A percentile compares a stretch with the other conserved stretches of the same genome.
phyloP scores from a whole-genome alignment of 148 eudicot genomes.

The Mesembryanthemum crystallinum region DNA sequence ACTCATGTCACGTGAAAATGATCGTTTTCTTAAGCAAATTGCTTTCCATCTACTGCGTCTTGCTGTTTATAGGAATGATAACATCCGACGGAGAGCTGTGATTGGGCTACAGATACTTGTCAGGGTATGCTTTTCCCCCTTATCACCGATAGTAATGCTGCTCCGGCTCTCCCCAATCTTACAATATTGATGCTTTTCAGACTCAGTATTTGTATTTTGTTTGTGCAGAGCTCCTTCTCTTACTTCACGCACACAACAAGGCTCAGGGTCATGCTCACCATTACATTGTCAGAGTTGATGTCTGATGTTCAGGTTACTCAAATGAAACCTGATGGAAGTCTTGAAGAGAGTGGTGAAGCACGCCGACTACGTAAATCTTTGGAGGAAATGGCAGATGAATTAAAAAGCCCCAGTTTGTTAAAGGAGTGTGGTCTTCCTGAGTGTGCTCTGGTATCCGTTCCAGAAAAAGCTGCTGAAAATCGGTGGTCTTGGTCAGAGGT shows the following conservation, averaged over 20 bases:
- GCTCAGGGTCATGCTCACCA: slow-evolving; percentile 89
- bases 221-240: slow-evolving; percentile 88
- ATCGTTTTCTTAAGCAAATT: slow-evolving; percentile 94
- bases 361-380: slow-evolving; percentile 83
- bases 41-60: slow-evolving; percentile 98
- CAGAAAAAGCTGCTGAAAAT: slow-evolving; percentile 55
- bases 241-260: slow-evolving; percentile 78
- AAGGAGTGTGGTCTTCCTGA: slow-evolving; percentile 81
- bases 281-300: slow-evolving; percentile 95
- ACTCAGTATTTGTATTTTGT: slow-evolving; percentile 19
- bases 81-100: slow-evolving; percentile 79
- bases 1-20: slow-evolving; percentile 95
- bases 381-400: slow-evolving; percentile 94
- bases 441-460: slow-evolving; percentile 50
- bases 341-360: slow-evolving; percentile 98
- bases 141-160: slow-evolving; percentile 1
- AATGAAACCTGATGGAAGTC: slow-evolving; percentile 94
- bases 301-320: slow-evolving; percentile 98
- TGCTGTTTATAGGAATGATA: slow-evolving; percentile 89
- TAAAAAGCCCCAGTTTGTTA: slow-evolving; percentile 48
- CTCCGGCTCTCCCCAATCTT: background rate
- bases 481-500: slow-evolving; percentile 95
- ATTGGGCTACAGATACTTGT: slow-evolving; percentile 95
- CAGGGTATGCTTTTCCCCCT: slow-evolving; percentile 51
- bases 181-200: background rate